Evolutionary conservation across 352 stramenopile species (phyloP), one percentile per base, ranked within the genome.

Genomic region (Phytophthora agathidicida): DNA sequence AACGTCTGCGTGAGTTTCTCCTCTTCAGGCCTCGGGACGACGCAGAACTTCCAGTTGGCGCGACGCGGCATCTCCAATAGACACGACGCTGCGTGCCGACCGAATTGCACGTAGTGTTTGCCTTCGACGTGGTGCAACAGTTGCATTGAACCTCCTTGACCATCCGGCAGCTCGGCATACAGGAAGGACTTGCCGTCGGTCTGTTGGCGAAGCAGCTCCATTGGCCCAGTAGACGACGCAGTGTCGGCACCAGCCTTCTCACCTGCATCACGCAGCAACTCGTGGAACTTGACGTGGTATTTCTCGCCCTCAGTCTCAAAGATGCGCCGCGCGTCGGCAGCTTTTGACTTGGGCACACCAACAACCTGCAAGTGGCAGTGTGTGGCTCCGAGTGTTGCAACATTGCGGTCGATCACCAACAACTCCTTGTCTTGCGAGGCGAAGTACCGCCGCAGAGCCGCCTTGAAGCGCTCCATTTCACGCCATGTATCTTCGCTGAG

Each of bases 51-150:
- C 85, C 85, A 94, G 57, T 94, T 91, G 23, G 80, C 70, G 3
- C 82, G 77, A 2, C 80, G 77, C 3, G 85, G 85, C 58, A 86
- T 70, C 11, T 80, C 80, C 32, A 94, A 43, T 45, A 91, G 60
- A 30, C 70, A 86, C 24, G 83, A 71, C 0, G 75, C 73, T 3
- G 77, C 77, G 44, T 91, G 80, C 3, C 85, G 85, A 10, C 83
- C 85, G 68, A 94, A 94, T 55, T 92, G 82, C 60, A 94, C 85
- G 71, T 91, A 90, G 44, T 94, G 83, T 52, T 93, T 91, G 36
- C 70, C 81, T 22, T 89, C 70, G 13, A 93, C 83, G 20, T 77
- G 59, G 46, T 93, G 73, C 24, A 92, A 61, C 27, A 94, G 61
- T 6, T 73, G 71, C 23, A 64, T 70, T 0, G 45, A 55, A 33